Evolutionary conservation across 228 moss, liverwort and hornwort genomes (phyloP), one percentile per base, ranked within the genome.

Genomic region (Sphagnum magellanicum): DNA sequence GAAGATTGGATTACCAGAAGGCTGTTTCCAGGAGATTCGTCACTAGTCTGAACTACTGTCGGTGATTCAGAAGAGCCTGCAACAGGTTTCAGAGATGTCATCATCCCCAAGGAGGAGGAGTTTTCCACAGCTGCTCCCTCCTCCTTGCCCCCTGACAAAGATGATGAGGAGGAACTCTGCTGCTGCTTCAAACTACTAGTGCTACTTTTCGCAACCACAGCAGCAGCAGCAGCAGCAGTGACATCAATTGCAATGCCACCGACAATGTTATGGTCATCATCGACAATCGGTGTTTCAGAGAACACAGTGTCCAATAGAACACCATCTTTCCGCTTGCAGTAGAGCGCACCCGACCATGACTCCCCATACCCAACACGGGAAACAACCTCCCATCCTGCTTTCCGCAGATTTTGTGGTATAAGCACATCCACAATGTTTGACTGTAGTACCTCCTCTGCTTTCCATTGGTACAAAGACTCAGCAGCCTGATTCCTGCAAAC

Each of bases 401-500:
- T 75, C 75, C 82, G 86, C 66, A 81, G 72, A 64, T 52, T 75
- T 48, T 62, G 67, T 5, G 91, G 89, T 16, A 88, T 75, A 64
- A 91, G 72, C 11, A 88, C 70, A 50, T 92, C 76, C 60, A 76
- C 51, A 61, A 96, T 6, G 65, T 77, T 89, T 7, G 67, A 78
- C 50, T 86, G 87, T 47, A 86, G 53, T 4, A 86, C 90, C 72
- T 92, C 95, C 57, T 89, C 87, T 63, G 60, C 68, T 71, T 78
- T 90, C 87, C 88, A 96, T 50, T 83, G 74, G 64, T 89, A 92
- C 4, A 89, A 62, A 5, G 69, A 4, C 74, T 92, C 95, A 16
- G 92, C 90, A 6, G 90, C 87, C 66, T 74, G 87, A 50, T 89
- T 95, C 92, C 95, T 95, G 81, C 64, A 52, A 32, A 32, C 32